phyloP scores from a whole-genome alignment of 306 rosid genomes.

The Glycine tomentella region DNA sequence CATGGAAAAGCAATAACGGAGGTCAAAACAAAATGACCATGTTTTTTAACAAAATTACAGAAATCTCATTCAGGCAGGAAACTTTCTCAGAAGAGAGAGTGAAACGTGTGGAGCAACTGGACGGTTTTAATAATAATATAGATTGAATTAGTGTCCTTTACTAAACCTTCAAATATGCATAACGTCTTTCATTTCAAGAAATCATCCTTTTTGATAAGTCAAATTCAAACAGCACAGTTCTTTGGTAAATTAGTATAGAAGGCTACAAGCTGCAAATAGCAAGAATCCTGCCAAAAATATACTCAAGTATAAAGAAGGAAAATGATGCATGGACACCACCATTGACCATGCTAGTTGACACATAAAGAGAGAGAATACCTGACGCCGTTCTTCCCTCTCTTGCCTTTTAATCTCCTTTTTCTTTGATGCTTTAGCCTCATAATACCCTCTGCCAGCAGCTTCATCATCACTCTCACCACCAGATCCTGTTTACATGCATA shows the following conservation, averaged over 20 bases:
- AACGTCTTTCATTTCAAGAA: slow-evolving; percentile 25
- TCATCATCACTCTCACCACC: slow-evolving; percentile 87
- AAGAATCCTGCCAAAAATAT: slow-evolving; percentile 23
- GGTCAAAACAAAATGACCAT: slow-evolving; percentile 2
- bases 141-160: background rate
- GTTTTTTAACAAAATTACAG: background rate
- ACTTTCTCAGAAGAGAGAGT: background rate
- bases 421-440: slow-evolving; percentile 67
- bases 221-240: slow-evolving; percentile 3
- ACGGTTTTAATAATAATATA: too few species aligned
- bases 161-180: slow-evolving; percentile 15
- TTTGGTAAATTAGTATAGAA: slow-evolving; percentile 4
- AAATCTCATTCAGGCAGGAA: background rate
- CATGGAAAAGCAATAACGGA: background rate
- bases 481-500: slow-evolving; percentile 58
- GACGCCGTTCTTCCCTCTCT: slow-evolving; percentile 91
- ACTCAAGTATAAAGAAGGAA: background rate
- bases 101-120: too few species aligned
- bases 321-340: too few species aligned
- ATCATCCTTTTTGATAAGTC: slow-evolving; percentile 4
- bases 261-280: background rate
- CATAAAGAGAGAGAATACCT: slow-evolving; percentile 53
- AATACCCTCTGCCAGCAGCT: slow-evolving; percentile 55
- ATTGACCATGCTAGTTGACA: too few species aligned
- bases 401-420: slow-evolving; percentile 88